Evolutionary conservation across 768 basidiomycete genomes (phyloP), one percentile per base, ranked within the genome.

Genomic region (Lentinus brumalis): DNA sequence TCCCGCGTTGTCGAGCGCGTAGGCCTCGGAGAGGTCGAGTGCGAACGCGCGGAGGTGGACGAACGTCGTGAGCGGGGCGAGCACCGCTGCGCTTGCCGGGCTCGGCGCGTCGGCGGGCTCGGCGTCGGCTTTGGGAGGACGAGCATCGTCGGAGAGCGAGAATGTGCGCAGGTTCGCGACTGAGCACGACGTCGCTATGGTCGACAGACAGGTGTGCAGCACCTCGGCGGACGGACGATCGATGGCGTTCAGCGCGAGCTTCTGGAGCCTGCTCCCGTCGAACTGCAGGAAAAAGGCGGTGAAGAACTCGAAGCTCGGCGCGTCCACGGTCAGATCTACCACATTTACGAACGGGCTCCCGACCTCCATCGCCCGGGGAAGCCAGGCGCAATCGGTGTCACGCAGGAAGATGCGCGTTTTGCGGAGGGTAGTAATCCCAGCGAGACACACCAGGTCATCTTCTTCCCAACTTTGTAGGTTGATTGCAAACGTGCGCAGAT

Each of bases 261-360:
- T 12, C 40, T 56, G 41, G 30, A 61, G 60, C 21, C 42, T 35
- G 26, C 49, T 35, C 2, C 35, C 21, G 9, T n/a, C 40, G 49
- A 56, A 50, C 2, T 47, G 47, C 12, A 5, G 26, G 18, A 61
- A 41, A 32, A 61, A 56, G 16, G 54, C 54, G 9, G 50, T 50
- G 50, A 30, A 50, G 18, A 35, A 15, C 8, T 51, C 55, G 39
- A 61, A 18, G 1, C 21, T 26, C 12, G 40, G 54, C 3, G 38
- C 50, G 39, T 61, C 49, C 5, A 61, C 54, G 18, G 41, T 56
- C 30, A 61, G 49, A n/a, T 51, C 60, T 1, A 44, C 54, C 16
- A 61, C 30, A 0, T 32, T 12, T 30, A 40, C 39, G 41, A 61
- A 61, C 18, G 60, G 50, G 26, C 29, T 47, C 14, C n/a, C 3